Conservation (phyloP, 2,329 filamentous ascomycete species). For the Malbranchea zuffiana region DNA sequence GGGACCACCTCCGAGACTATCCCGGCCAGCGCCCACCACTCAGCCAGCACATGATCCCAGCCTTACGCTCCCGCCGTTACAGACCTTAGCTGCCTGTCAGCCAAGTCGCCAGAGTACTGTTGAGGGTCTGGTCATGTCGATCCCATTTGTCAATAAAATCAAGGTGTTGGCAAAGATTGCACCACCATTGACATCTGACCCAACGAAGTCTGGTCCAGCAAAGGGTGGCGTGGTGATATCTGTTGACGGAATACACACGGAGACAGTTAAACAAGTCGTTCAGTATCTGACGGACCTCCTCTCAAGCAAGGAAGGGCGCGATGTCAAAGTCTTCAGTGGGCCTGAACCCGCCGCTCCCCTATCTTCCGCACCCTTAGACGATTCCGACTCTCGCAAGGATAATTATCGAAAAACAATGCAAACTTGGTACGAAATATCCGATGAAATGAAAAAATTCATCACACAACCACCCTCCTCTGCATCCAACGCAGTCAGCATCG, state of each 20-base stretch:
- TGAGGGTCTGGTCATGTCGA: constrained; percentile 63
- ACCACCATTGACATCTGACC: constrained; percentile 47
- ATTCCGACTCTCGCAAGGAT: constrained; percentile 38
- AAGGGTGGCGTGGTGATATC: constrained; percentile 70
- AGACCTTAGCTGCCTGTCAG: constrained; percentile 29
- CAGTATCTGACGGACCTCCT: constrained; percentile 49
- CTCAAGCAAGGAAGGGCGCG: constrained; percentile 42
- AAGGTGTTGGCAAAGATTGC: constrained; percentile 65
- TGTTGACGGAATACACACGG: constrained; percentile 61
- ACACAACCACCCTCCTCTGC: constrained; percentile 24
- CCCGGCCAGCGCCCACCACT: constrained; percentile 16
- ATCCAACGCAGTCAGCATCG: constrained; percentile 14
- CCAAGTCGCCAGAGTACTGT: constrained; percentile 37
- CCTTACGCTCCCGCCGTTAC: constrained; percentile 44
- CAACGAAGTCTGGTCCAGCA: constrained; percentile 21
- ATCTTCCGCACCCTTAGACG: constrained; percentile 18
- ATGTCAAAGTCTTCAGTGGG: constrained; percentile 41
- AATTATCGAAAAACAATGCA: constrained; percentile 58
- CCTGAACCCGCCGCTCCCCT: constrained; percentile 22
- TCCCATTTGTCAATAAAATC: constrained; percentile 65
- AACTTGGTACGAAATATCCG: constrained; percentile 65
- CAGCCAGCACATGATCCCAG: constrained; percentile 38
- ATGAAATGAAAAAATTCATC: constrained; percentile 55
- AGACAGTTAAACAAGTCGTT: constrained; percentile 55
- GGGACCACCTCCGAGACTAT: constrained; percentile 45